Evolutionary conservation across 2,329 filamentous ascomycete species (phyloP).

Genomic region (Bipolaris victoriae): DNA sequence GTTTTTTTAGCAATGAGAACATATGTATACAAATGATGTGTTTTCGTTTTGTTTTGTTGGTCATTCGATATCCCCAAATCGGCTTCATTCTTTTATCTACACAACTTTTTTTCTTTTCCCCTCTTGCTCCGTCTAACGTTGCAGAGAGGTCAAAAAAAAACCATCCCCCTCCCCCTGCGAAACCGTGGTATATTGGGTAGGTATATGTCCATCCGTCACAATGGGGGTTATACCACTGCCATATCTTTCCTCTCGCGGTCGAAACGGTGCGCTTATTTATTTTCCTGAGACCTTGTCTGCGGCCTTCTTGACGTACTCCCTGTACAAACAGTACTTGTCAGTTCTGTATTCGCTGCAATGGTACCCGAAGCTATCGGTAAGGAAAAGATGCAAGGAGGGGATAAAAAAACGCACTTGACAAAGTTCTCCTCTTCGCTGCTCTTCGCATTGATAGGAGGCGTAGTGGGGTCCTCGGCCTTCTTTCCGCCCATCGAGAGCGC

Average conservation of each 20-base stretch:
- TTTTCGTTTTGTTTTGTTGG: background rate
- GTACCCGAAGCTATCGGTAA: background rate
- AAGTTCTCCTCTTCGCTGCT: conserved; percentile 73
- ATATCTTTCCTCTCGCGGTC: too few relatives aligned
- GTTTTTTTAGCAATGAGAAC: too few relatives aligned
- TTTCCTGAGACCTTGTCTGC: conserved; percentile 36
- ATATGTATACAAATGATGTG: too few relatives aligned
- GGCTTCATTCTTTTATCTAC: too few relatives aligned
- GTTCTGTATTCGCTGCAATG: background rate
- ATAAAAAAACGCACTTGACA: conserved; percentile 63
- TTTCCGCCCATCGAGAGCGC: conserved; percentile 46
- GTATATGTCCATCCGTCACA: too few relatives aligned
- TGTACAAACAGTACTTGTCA: conserved; percentile 23
- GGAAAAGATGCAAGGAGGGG: background rate
- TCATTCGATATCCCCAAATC: too few relatives aligned
- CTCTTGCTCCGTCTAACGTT: too few relatives aligned
- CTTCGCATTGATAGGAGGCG: conserved; percentile 66
- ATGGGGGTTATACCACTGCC: too few relatives aligned
- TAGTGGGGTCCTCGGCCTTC: conserved; percentile 50
- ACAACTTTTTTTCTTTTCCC: background rate
- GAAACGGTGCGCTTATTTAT: conserved; percentile 15
- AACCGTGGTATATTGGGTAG: too few relatives aligned
- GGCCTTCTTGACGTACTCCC: conserved; percentile 49
- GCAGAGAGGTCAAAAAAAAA: too few relatives aligned
- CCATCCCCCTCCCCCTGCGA: too few relatives aligned